Evolutionary conservation across 768 basidiomycete genomes (phyloP).

Genomic region (Amanita phalloides): DNA sequence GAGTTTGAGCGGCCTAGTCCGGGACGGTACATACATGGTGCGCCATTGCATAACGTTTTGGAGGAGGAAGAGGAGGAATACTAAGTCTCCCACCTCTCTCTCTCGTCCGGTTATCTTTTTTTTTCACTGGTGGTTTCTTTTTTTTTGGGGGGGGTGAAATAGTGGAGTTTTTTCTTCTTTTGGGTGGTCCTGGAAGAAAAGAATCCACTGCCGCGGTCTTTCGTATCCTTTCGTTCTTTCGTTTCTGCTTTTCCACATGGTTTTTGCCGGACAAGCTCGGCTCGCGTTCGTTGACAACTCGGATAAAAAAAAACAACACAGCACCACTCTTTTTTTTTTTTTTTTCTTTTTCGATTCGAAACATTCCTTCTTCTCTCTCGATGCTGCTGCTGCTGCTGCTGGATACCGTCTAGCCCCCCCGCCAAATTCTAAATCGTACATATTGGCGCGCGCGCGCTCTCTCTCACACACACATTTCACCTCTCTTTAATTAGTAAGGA

Average conservation of each 20-base stretch:
- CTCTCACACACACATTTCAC: not conserved
- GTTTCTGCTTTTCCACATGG: not conserved
- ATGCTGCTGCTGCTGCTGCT: not conserved
- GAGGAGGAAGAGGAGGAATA: slow-evolving; percentile 71
- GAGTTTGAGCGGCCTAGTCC: slow-evolving; percentile 54
- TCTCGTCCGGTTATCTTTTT: not conserved
- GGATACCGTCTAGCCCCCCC: not conserved
- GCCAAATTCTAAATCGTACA: not conserved
- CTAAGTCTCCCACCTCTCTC: not conserved
- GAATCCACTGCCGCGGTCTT: too few relatives aligned
- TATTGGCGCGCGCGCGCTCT: not conserved
- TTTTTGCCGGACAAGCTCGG: not conserved
- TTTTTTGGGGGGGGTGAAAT: not conserved
- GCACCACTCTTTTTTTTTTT: not conserved
- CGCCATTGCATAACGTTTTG: slow-evolving; percentile 76
- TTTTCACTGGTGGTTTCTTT: not conserved
- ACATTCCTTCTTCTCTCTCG: not conserved
- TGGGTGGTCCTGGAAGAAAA: too few relatives aligned
- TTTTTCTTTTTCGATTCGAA: not conserved
- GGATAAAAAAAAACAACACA: not conserved
- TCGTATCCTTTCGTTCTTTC: too few relatives aligned
- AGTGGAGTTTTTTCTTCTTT: not conserved
- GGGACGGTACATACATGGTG: slow-evolving; percentile 70
- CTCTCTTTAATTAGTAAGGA: too few relatives aligned
- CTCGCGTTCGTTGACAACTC: not conserved